A percentile compares a stretch with the other conserved stretches of the same genome.
These are phyloP conservation scores for Geotrichum restrictum DNA, from an alignment of 1,139 yeast genomes.

Conservation along the genomic window DNA sequence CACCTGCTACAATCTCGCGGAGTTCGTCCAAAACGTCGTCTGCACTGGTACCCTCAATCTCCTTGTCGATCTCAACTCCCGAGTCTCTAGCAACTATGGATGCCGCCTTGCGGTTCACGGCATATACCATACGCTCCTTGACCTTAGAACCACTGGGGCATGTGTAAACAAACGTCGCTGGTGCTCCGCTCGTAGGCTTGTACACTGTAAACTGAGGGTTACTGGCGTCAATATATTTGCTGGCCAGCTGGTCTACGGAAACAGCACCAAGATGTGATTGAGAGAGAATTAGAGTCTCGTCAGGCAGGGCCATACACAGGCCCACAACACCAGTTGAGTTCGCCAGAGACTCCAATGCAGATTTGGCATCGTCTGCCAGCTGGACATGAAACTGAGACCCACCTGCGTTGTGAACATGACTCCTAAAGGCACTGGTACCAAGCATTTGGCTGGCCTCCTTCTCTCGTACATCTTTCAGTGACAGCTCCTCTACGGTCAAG, in stretches of 20 bases:
- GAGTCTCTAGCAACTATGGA: conserved; percentile 46
- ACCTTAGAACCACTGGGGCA: conserved; percentile 91
- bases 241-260: conserved; percentile 29
- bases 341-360: conserved; percentile 19
- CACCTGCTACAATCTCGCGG: conserved; percentile 25
- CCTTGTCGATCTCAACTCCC: conserved; percentile 13
- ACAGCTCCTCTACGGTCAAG: conserved; percentile 59
- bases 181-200: conserved; percentile 28
- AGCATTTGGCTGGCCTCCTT: conserved; percentile 35
- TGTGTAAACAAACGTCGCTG: conserved; percentile 63
- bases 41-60: conserved; percentile 20
- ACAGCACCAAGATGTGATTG: conserved; percentile 11
- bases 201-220: conserved; percentile 62
- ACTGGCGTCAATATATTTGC: conserved; percentile 38
- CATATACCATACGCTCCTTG: conserved; percentile 88
- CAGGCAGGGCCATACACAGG: conserved; percentile 26
- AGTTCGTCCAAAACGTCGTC: conserved; percentile 24
- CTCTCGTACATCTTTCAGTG: conserved; percentile 47
- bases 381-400: conserved; percentile 11
- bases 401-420: conserved; percentile 25
- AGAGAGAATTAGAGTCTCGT: conserved; percentile 36
- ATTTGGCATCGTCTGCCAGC: conserved; percentile 8
- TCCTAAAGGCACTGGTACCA: conserved; percentile 33
- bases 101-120: conserved; percentile 72
- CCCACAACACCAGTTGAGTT: conserved; percentile 24